Evolutionary conservation across 176 grass and related monocot species (phyloP), one percentile per base, ranked within the genome.

Genomic region (Triticum turgidum): DNA sequence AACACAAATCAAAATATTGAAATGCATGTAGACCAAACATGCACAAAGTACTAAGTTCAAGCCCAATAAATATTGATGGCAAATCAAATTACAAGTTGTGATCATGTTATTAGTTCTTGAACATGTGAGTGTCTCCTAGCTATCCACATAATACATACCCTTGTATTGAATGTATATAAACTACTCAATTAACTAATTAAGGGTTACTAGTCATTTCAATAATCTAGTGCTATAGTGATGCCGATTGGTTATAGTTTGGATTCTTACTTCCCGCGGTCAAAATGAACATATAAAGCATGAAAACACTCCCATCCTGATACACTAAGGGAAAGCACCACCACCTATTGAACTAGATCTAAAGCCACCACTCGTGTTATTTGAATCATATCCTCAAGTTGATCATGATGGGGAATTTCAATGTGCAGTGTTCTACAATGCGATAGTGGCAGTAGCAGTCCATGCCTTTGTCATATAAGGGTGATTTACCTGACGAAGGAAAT

Each of bases 401-500:
- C 59, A 1, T 10, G 42, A 7, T 70, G 18, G 8, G 77, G 9
- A 39, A 69, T 69, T 9, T 3, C 3, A 83, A 9, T 42, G 21
- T 68, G 15, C 7, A 33, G 9, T 44, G 65, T 37, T 64, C 62
- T 77, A 44, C 10, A 30, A 13, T 35, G 35, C 52, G 10, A 5
- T 13, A 73, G 52, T 33, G 21, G 69, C 42, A 56, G 9, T 21
- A 58, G 49, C 18, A 32, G 68, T 9, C 0, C 1, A 20, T 24
- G 25, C 7, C 30, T 20, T 1, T 49, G 2, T 61, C 24, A 25
- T 68, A 58, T 41, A 21, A 58, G 24, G 45, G 76, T 9, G 7
- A 38, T 58, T 90, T 87, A 98, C 95, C 89, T 93, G 88, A 54
- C 80, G 64, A 82, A 95, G 87, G 25, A 93, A 98, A 77, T 86